Evolutionary conservation across 2,329 filamentous ascomycete species (phyloP).

Genomic region (Colletotrichum endophyticum): DNA sequence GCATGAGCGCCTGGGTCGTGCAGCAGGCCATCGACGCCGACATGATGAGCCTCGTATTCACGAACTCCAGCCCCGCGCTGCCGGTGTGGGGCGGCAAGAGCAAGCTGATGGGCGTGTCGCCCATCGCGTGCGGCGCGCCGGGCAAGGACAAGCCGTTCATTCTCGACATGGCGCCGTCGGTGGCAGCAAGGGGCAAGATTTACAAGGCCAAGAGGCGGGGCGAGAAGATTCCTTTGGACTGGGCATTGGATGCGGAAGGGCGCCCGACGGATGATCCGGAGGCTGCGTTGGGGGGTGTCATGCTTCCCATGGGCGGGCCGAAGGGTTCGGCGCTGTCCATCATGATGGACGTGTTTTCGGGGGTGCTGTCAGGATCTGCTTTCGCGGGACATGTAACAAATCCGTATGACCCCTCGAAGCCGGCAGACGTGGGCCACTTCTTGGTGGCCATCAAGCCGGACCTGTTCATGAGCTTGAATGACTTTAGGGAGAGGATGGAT

Average conservation of each 20-base stretch:
- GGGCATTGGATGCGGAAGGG: slow-evolving; percentile 78
- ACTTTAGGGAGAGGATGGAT: slow-evolving; percentile 69
- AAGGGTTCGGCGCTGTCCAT: slow-evolving; percentile 79
- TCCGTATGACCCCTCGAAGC: slow-evolving; percentile 74
- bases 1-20: slow-evolving; percentile 83
- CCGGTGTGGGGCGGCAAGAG: slow-evolving; percentile 72
- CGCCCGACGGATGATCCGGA: slow-evolving; percentile 73
- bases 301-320: slow-evolving; percentile 85
- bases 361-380: slow-evolving; percentile 76
- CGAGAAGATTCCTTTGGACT: slow-evolving; percentile 73
- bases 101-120: slow-evolving; percentile 76
- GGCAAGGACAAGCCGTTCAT: slow-evolving; percentile 68
- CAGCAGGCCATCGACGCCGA: slow-evolving; percentile 76
- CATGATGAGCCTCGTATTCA: slow-evolving; percentile 75
- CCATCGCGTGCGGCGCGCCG: slow-evolving; percentile 78
- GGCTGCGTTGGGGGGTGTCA: slow-evolving; percentile 75
- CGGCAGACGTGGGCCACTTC: slow-evolving; percentile 78
- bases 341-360: slow-evolving; percentile 92
- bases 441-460: slow-evolving; percentile 76
- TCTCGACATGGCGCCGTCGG: slow-evolving; percentile 75
- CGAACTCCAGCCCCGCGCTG: slow-evolving; percentile 74
- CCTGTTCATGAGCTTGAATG: slow-evolving; percentile 72
- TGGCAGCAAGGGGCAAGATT: slow-evolving; percentile 75
- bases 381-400: slow-evolving; percentile 80
- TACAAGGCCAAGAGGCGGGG: slow-evolving; percentile 72